These are phyloP conservation scores for Arabidopsis arenosa DNA, from an alignment of 345 rosid genomes.

Conservation along the genomic window DNA sequence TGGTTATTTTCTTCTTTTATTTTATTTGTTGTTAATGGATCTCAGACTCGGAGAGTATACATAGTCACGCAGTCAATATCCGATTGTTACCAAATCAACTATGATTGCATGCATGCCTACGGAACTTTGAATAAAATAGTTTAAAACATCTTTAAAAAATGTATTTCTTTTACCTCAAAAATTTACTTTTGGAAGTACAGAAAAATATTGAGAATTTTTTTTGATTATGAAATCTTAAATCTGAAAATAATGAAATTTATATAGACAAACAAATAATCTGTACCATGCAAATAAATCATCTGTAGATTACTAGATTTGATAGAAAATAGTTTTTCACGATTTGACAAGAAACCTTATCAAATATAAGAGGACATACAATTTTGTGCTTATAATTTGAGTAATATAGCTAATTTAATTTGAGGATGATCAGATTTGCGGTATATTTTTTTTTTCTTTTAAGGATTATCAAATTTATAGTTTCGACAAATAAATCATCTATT, in stretches of 20 bases:
- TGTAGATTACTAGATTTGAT: neutral
- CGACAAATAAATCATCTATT: slow-evolving; percentile 3
- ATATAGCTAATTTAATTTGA: neutral
- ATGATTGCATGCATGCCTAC: slow-evolving; percentile 11
- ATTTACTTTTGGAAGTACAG: neutral
- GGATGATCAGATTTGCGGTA: too few relatives aligned
- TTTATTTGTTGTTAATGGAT: neutral
- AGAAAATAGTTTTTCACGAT: neutral
- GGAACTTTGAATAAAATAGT: neutral
- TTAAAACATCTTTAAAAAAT: slow-evolving; percentile 1
- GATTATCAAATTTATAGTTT: neutral
- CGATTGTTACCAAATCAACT: slow-evolving; percentile 3
- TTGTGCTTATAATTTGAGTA: neutral
- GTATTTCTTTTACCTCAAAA: neutral
- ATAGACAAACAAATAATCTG: neutral
- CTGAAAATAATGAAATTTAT: neutral
- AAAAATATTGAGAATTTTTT: too few relatives aligned
- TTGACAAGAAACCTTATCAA: neutral
- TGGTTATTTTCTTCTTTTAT: neutral
- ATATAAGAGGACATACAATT: neutral
- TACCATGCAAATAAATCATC: slow-evolving; percentile 20
- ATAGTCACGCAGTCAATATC: slow-evolving; percentile 27
- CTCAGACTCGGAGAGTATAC: slow-evolving; percentile 10
- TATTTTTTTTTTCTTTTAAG: too few relatives aligned
- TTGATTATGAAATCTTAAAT: neutral